Evolutionary conservation across 2,329 filamentous ascomycete genomes (phyloP).

Genomic region (Ophiostoma sp.): DNA sequence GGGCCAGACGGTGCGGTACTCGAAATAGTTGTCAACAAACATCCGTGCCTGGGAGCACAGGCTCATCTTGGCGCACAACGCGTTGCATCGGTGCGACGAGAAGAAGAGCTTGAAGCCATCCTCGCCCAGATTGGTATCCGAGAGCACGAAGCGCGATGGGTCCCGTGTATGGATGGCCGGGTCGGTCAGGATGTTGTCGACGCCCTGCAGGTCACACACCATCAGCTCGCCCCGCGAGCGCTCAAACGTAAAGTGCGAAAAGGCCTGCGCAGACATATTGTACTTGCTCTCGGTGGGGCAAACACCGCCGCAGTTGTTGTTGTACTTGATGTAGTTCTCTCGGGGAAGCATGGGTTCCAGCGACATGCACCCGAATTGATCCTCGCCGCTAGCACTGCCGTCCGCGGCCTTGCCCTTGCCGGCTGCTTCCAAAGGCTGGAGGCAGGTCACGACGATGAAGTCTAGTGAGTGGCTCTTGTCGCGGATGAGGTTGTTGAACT

Average conservation of each 20-base stretch:
- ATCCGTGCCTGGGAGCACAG: slow-evolving; percentile 30
- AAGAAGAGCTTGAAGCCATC: slow-evolving; percentile 40
- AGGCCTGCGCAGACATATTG: slow-evolving; percentile 36
- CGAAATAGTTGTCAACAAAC: slow-evolving; percentile 26
- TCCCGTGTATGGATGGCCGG: slow-evolving; percentile 37
- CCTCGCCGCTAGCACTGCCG: too few relatives aligned
- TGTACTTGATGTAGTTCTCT: slow-evolving; percentile 38
- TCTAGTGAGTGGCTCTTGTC: slow-evolving; percentile 31
- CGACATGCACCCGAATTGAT: slow-evolving; percentile 27
- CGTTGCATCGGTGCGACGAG: slow-evolving; percentile 34
- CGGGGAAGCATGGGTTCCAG: slow-evolving; percentile 37
- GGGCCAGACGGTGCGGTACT: slow-evolving; percentile 35
- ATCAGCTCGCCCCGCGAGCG: slow-evolving; percentile 36
- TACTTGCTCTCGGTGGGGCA: slow-evolving; percentile 21
- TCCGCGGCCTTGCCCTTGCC: not conserved
- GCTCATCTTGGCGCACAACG: slow-evolving; percentile 31
- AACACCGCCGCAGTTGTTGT: slow-evolving; percentile 34
- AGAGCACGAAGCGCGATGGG: slow-evolving; percentile 32
- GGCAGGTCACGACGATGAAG: slow-evolving; percentile 34
- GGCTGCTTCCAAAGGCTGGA: slow-evolving; percentile 26
- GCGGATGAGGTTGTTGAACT: slow-evolving; percentile 35
- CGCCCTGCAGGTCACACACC: slow-evolving; percentile 37
- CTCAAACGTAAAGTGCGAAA: slow-evolving; percentile 41
- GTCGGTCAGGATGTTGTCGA: slow-evolving; percentile 35
- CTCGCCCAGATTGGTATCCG: slow-evolving; percentile 33